These are phyloP conservation scores for Quercus gilva DNA, from an alignment of 306 rosid species.

Conservation along the genomic window DNA sequence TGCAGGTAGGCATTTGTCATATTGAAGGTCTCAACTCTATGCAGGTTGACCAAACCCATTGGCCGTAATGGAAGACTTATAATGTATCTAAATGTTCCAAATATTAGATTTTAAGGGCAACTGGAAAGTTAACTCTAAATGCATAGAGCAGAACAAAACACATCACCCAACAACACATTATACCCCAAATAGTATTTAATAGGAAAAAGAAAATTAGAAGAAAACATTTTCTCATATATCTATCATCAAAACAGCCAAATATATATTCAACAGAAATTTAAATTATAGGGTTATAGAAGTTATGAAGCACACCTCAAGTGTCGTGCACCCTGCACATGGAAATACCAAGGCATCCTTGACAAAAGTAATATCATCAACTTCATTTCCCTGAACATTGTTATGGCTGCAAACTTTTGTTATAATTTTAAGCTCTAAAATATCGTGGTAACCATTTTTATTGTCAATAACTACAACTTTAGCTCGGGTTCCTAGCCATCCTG, in stretches of 20 bases:
- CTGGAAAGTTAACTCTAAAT: background rate
- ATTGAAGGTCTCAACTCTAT: background rate
- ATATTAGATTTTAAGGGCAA: background rate
- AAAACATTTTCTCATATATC: background rate
- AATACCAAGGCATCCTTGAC: conserved; percentile 56
- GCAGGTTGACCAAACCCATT: background rate
- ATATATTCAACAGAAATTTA: conserved; percentile 5
- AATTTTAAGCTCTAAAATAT: conserved; percentile 68
- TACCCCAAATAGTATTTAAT: background rate
- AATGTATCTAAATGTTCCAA: background rate
- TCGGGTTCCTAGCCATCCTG: conserved; percentile 98
- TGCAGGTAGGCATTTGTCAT: background rate
- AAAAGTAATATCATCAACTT: conserved; percentile 50
- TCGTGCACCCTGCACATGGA: conserved; percentile 64
- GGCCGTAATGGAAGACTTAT: background rate
- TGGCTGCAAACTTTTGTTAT: conserved; percentile 58
- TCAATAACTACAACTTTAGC: conserved; percentile 57
- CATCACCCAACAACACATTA: background rate
- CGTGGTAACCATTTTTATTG: conserved; percentile 41
- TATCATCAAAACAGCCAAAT: background rate
- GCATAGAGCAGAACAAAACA: background rate
- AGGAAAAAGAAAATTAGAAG: background rate
- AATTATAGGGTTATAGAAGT: conserved; percentile 8
- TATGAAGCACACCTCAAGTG: conserved; percentile 64
- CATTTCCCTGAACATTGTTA: conserved; percentile 32